A percentile compares a stretch with the other conserved stretches of the same genome.
These are phyloP conservation scores for Nicotiana obtusifolia DNA, from an alignment of 257 asterid species.

Conservation along the genomic window DNA sequence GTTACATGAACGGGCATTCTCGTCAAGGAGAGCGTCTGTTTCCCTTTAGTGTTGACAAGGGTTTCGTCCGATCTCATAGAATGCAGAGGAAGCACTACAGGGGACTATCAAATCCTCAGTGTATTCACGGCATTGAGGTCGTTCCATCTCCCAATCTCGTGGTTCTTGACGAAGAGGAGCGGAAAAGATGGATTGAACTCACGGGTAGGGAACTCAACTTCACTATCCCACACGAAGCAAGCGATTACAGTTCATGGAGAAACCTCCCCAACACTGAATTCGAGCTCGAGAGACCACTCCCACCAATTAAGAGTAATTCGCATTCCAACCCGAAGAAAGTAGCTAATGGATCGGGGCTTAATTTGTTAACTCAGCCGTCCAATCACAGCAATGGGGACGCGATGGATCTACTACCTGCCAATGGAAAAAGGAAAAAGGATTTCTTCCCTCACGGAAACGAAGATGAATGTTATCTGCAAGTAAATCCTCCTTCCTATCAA, in stretches of 20 bases:
- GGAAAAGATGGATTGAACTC: conserved; percentile 77
- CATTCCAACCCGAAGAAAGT: conserved; percentile 49
- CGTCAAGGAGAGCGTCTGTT: conserved; percentile 91
- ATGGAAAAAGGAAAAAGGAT: conserved; percentile 62
- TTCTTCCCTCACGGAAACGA: conserved; percentile 40
- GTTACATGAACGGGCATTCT: conserved; percentile 95
- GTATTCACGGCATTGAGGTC: conserved; percentile 86
- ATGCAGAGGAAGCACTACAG: conserved; percentile 94
- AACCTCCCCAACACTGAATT: conserved; percentile 71
- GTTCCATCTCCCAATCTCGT: conserved; percentile 58
- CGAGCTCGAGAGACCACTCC: conserved; percentile 60
- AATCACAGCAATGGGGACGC: conserved; percentile 54
- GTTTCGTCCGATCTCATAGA: conserved; percentile 85
- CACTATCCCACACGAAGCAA: conserved; percentile 61
- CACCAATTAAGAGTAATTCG: conserved; percentile 35
- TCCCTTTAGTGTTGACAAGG: conserved; percentile 78
- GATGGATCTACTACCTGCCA: conserved; percentile 43
- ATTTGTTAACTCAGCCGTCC: conserved; percentile 51
- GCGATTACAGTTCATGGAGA: conserved; percentile 79
- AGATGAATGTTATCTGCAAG: conserved; percentile 43
- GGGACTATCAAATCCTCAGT: conserved; percentile 93
- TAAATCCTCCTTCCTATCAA: conserved; percentile 32
- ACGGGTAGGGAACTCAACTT: conserved; percentile 73
- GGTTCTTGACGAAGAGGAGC: conserved; percentile 61
- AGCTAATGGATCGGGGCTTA: conserved; percentile 64